These are phyloP conservation scores for Colletotrichum lentis DNA, from an alignment of 2,329 filamentous ascomycete genomes.

Conservation along the genomic window DNA sequence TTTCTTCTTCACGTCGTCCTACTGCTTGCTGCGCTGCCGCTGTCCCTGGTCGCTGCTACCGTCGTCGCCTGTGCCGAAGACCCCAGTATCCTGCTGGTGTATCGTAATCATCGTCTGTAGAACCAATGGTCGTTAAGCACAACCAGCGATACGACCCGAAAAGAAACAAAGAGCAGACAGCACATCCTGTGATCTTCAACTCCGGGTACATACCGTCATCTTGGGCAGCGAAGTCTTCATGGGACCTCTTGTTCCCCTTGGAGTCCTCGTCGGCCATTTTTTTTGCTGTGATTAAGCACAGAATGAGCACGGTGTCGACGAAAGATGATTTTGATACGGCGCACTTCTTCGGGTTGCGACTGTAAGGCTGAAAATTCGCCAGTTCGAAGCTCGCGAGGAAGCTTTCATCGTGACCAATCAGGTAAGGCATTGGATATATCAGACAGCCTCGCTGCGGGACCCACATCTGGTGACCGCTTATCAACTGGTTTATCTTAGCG, in stretches of 20 bases:
- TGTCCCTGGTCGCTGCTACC: not conserved
- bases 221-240: conserved; percentile 62
- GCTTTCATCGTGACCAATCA: conserved; percentile 33
- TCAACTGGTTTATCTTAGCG: conserved; percentile 13
- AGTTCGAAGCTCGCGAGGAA: conserved; percentile 10
- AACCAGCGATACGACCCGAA: not conserved
- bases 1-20: not conserved
- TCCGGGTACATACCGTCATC: conserved; percentile 51
- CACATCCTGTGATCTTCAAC: not conserved
- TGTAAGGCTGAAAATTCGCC: conserved; percentile 27
- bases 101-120: not conserved
- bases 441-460: conserved; percentile 27
- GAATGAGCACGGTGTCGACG: not conserved
- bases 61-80: not conserved
- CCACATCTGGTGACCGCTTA: not conserved
- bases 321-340: not conserved
- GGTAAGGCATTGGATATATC: not conserved
- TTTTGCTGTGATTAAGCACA: not conserved
- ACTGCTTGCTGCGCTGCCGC: not conserved
- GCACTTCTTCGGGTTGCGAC: not conserved
- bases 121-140: not conserved
- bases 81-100: not conserved
- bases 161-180: not conserved
- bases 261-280: conserved; percentile 48
- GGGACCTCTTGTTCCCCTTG: conserved; percentile 62